Evolutionary conservation across 2,329 filamentous ascomycete genomes (phyloP), one percentile per base, ranked within the genome.

Genomic region (Epichloe coenophiala): DNA sequence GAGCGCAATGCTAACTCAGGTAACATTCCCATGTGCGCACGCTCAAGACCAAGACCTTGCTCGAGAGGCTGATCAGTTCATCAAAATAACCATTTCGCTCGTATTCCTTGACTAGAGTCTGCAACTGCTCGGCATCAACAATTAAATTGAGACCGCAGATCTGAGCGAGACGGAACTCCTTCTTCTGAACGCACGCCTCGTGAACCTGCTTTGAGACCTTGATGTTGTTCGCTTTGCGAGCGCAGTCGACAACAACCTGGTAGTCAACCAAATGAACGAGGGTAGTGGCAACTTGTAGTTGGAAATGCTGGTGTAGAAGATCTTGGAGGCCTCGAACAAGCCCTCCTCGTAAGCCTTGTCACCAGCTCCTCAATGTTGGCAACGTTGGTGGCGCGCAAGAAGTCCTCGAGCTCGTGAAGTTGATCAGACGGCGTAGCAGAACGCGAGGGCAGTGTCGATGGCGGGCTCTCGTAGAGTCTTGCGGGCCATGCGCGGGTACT

Each of bases 201-300:
- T 97, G 94, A 59, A 98, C 93, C 70, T 98, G 88, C 71, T 93
- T 95, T 94, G 94, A 98, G 48, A 98, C 93, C 75, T 95, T 96
- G 70, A 96, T 90, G 69, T 88, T 97, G 76, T 97, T 98, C 61
- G 93, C 93, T 73, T 98, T 97, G 66, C 93, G 87, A 27, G 94
- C 93, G 63, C 89, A 96, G 67, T 98, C 93, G 41, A 98, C 93
- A 44, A 94, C 93, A 59, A 88, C 88, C 70, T 98, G 94, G 73
- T 98, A 97, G 60, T 98, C 93, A 57, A 84, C 86, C 6, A 98
- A 81, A 67, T 97, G 89, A n/a, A 98, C 93, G 54, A 97, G 80
- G 11, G 93, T 98, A 11, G 93, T 97, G 13, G 93, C 90, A 61
- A 98, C 76, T 98, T 98, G 51, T 94, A 98, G 78, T 98, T 98